Percentiles rank a stretch among this genome's conserved stretches.
phyloP scores from a whole-genome alignment of 148 eudicot genomes.

The Diospyros kaki region DNA sequence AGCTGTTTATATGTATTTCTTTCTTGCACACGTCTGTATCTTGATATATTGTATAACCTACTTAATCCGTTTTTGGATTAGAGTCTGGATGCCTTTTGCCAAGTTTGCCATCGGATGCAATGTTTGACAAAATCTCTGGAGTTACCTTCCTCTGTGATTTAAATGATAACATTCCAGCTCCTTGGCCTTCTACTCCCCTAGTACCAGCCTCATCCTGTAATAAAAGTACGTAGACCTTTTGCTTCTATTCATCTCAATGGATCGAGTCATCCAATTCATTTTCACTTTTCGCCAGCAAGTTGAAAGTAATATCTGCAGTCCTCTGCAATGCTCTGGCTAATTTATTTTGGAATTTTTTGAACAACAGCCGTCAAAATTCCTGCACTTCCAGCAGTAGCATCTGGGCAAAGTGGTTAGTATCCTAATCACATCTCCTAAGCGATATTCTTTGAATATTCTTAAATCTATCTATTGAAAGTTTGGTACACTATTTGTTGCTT shows the following conservation, averaged over 20 bases:
- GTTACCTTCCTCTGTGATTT: constrained; percentile 34
- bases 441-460: no score
- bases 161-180: constrained; percentile 32
- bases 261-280: no score
- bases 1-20: no score
- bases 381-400: constrained; percentile 92
- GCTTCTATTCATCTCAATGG: no score
- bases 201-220: constrained; percentile 16
- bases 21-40: no score
- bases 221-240: constrained; percentile 14
- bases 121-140: constrained; percentile 30
- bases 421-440: background rate
- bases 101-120: constrained; percentile 35
- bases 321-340: background rate
- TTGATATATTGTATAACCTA: no score
- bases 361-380: constrained; percentile 43
- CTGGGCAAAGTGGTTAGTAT: constrained; percentile 59
- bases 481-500: no score
- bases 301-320: background rate
- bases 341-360: background rate
- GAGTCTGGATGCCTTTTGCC: constrained; percentile 42
- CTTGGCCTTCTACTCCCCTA: constrained; percentile 29
- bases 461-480: no score
- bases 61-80: background rate
- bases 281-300: no score